Evolutionary conservation across 352 stramenopile genomes (phyloP), one percentile per base, ranked within the genome.

Genomic region (Pythium angustatum): DNA sequence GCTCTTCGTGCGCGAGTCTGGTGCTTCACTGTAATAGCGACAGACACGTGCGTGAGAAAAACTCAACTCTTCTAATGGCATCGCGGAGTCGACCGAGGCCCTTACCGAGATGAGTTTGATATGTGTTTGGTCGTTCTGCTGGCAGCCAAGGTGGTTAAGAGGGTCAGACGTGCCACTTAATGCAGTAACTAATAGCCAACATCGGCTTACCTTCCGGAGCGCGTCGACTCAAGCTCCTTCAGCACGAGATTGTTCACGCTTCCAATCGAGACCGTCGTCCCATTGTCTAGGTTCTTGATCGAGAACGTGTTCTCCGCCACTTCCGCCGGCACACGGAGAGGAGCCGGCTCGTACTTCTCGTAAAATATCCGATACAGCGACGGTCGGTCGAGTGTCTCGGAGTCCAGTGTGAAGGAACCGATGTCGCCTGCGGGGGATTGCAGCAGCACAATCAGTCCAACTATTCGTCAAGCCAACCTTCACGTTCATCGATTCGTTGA

Each of bases 291-390:
- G 52, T 96, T 93, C 59, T 84, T 91, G 56, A 94, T 85, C 36
- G 81, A 88, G 33, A 96, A 78, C 17, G 68, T 78, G 38, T 82
- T 84, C 70, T 93, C 84, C 21, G 75, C 71, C 17, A 86, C 77
- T 19, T 83, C 75, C 0, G 59, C 36, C 10, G 83, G 78, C 21
- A 91, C 54, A 22, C 83, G 71, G 40, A 91, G 71, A 0, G 81
- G 84, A 36, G 75, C 90, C 1, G 85, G 83, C 68, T 93, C 81
- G 45, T 96, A 94, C 64, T 94, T 93, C 36, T 96, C 87, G 61
- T 94, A 94, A 49, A 93, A 89, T 43, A 96, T 85, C 56, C 84
- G 83, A 75, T 93, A 96, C 24, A 93, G 59, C 24, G 85, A 94
- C 11, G 85, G 82, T 14, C 72, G 78, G 40, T 93, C 79, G 9